Evolutionary conservation across 2,329 filamentous ascomycete genomes (phyloP).

Genomic region (Aspergillus quadrilineatus): DNA sequence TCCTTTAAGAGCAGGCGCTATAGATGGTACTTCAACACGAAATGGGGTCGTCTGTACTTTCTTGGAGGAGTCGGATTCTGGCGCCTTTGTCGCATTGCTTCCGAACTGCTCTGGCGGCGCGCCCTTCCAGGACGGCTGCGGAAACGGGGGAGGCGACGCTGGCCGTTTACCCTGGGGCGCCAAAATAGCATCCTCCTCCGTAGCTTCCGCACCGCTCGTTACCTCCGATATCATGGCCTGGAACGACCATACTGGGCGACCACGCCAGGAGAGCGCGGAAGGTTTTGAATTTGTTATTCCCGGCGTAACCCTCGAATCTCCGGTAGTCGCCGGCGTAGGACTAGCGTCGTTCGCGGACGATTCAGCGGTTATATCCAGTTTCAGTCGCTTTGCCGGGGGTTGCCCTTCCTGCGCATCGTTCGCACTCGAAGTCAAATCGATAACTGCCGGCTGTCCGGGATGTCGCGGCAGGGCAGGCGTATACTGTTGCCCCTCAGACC

Average conservation of each 20-base stretch:
- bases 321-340: constrained; percentile 22
- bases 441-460: constrained; percentile 31
- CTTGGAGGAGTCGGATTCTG: constrained; percentile 28
- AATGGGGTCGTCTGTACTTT: constrained; percentile 43
- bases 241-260: constrained; percentile 43
- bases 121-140: constrained; percentile 38
- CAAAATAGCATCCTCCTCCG: constrained; percentile 23
- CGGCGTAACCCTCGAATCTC: constrained; percentile 31
- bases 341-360: constrained; percentile 24
- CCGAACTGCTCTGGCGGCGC: constrained; percentile 19
- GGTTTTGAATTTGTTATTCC: constrained; percentile 28
- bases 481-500: constrained; percentile 26
- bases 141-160: constrained; percentile 38
- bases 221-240: constrained; percentile 37
- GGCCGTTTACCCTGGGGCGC: constrained; percentile 26
- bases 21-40: constrained; percentile 35
- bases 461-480: constrained; percentile 26
- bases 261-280: constrained; percentile 32
- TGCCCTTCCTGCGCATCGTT: constrained; percentile 35
- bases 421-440: constrained; percentile 37
- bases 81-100: constrained; percentile 16
- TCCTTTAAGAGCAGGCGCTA: constrained; percentile 36
- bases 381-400: constrained; percentile 38
- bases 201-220: constrained; percentile 24
- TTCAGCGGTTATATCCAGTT: constrained; percentile 32